Evolutionary conservation across 1,139 yeast genomes (phyloP).

Genomic region (Hansenula lynferdii): DNA sequence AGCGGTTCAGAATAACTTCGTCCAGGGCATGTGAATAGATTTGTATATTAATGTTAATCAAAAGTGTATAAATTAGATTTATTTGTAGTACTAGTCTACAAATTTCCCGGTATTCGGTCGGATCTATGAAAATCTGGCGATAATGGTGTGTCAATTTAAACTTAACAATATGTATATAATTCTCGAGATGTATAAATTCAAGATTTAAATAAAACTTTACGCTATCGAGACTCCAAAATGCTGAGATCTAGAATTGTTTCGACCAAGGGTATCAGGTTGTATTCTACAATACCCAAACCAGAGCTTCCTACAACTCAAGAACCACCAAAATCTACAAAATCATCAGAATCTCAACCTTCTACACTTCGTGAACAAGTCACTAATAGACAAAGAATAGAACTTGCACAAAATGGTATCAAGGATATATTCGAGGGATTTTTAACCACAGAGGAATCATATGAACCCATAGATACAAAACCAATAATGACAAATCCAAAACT

Average conservation of each 20-base stretch:
- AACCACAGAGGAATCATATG: constrained; percentile 30
- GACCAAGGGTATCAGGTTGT: not conserved
- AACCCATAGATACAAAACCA: constrained; percentile 48
- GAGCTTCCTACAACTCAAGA: constrained; percentile 1
- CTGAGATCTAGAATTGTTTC: not conserved
- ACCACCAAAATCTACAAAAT: not conserved
- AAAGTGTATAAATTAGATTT: too few relatives aligned
- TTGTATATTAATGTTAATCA: too few relatives aligned
- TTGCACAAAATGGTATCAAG: constrained; percentile 19
- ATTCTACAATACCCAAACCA: not conserved
- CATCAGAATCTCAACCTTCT: not conserved
- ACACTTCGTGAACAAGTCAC: constrained; percentile 8
- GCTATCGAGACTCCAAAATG: too few relatives aligned
- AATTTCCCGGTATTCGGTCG: too few relatives aligned
- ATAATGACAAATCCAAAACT: constrained; percentile 42
- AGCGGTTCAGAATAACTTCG: too few relatives aligned
- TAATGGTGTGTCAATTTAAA: too few relatives aligned
- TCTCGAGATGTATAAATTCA: too few relatives aligned
- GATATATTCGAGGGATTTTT: constrained; percentile 25
- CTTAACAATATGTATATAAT: too few relatives aligned
- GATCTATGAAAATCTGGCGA: too few relatives aligned
- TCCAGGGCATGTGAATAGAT: too few relatives aligned
- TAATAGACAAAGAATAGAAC: constrained; percentile 16
- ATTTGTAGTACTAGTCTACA: too few relatives aligned
- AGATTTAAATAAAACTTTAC: too few relatives aligned